These are phyloP conservation scores for Setomelanomma holmii DNA, from an alignment of 2,329 filamentous ascomycete genomes.

Conservation along the genomic window DNA sequence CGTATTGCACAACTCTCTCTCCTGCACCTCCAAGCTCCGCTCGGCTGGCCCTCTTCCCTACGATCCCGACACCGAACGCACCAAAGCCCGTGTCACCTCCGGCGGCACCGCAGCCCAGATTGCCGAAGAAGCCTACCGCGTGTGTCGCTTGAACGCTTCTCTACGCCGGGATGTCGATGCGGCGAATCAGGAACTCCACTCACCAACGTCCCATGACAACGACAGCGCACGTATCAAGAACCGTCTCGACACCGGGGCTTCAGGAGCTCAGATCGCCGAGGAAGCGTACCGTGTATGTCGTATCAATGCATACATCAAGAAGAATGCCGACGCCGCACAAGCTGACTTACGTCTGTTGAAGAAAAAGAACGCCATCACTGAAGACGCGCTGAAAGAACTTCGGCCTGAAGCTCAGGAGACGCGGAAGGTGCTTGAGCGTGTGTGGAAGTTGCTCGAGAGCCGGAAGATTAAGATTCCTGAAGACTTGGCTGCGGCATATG, in stretches of 20 bases:
- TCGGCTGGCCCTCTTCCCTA: neutral
- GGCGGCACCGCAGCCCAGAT: neutral
- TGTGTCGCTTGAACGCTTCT: neutral
- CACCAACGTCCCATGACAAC: neutral
- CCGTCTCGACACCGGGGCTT: conserved; percentile 1
- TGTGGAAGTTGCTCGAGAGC: conserved; percentile 1
- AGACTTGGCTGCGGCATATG: conserved; percentile 3
- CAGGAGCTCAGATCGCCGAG: neutral
- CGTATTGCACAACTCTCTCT: neutral
- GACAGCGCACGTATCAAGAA: conserved; percentile 3
- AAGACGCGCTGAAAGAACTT: conserved; percentile 8
- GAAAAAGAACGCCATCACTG: conserved; percentile 1
- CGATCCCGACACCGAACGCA: neutral
- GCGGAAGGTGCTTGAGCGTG: conserved; percentile 1
- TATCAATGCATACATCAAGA: conserved; percentile 5
- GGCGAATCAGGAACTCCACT: neutral
- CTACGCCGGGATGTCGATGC: neutral
- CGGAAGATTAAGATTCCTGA: conserved; percentile 6
- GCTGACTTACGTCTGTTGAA: neutral
- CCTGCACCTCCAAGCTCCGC: neutral
- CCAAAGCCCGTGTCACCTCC: neutral
- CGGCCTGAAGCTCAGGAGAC: conserved; percentile 2
- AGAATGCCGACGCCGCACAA: neutral
- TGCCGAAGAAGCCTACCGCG: conserved; percentile 1
- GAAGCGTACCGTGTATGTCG: conserved; percentile 10